Conservation (phyloP, 768 basidiomycete species). For the Kwoniella pini region DNA sequence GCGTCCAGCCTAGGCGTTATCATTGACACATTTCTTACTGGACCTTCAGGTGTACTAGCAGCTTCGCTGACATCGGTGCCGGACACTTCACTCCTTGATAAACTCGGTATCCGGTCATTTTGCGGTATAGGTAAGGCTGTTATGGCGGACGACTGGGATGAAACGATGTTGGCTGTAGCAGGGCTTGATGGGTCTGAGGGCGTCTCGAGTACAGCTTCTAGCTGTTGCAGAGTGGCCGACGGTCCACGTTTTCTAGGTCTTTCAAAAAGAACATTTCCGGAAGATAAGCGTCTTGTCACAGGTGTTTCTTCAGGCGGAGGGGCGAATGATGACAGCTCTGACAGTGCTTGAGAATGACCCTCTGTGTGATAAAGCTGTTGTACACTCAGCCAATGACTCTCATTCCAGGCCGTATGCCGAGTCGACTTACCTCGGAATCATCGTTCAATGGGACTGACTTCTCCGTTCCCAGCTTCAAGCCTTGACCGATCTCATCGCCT, state of each 20-base stretch:
- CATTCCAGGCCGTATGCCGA: background rate
- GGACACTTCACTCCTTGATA: constrained; percentile 40
- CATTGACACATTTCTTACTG: constrained; percentile 21
- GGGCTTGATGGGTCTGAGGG: background rate
- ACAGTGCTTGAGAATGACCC: constrained; percentile 9
- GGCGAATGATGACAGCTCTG: constrained; percentile 15
- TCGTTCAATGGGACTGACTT: constrained; percentile 34
- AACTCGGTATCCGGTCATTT: constrained; percentile 41
- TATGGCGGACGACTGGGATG: background rate
- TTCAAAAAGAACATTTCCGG: constrained; percentile 26
- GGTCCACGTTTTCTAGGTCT: constrained; percentile 25
- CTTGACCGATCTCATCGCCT: constrained; percentile 32
- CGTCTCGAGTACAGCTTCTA: constrained; percentile 1
- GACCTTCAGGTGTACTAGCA: constrained; percentile 45
- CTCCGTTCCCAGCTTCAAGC: constrained; percentile 21
- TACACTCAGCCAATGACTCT: too few relatives aligned
- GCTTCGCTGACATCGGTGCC: constrained; percentile 32
- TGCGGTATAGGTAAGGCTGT: constrained; percentile 20
- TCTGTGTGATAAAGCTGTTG: background rate
- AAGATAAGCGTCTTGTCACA: constrained; percentile 30
- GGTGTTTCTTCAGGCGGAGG: constrained; percentile 27
- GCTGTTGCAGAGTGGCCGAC: constrained; percentile 7
- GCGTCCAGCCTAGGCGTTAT: constrained; percentile 18
- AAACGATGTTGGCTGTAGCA: background rate
- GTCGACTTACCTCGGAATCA: constrained; percentile 20